Base-by-base conservation (phyloP, 257 asterid genomes). In the Fraxinus cuspidata region DNA sequence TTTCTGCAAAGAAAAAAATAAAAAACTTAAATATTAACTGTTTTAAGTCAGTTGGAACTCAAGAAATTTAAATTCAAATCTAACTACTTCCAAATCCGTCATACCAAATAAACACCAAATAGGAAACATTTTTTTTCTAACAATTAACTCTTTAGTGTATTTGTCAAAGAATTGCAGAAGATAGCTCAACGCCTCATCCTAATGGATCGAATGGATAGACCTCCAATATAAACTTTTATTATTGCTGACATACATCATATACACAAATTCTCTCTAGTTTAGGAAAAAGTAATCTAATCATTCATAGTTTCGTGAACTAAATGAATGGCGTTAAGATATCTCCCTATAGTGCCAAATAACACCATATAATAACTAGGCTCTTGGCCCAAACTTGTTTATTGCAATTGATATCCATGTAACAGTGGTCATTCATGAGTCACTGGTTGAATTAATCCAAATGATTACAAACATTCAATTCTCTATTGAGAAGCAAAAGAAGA, bases 351-450 rank as follows among this genome's bases (percentile, higher is more conserved):
- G 65, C 63, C 18, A 25, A 63, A 34, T 49, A 34, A 75, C 27
- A 58, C 47, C 42, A 72, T 19, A 16, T 12, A 2, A 25, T 63
- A n/a, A 56, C 65, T 56, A 56, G 28, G 28, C 8, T 47, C 65
- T n/a, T n/a, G 28, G 21, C 12, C 25, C 65, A 56, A 18, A 56
- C 2, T 28, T 51, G 60, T 32, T 16, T 25, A 51, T 29, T 42
- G 65, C 69, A 40, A 75, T 69, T 70, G 47, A 5, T 18, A 31
- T 15, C 8, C 74, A 58, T 60, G 7, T 7, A 74, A 69, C 40
- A 60, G 53, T 29, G 25, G 67, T 28, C 77, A 49, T 70, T 58
- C 51, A 70, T 64, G 65, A 76, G 65, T 71, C 77, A 37, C 35
- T 16, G 49, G 70, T 60, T 16, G 56, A 75, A 11, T n/a, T 47